Evolutionary conservation across 1,139 yeast genomes (phyloP).

Genomic region (Candida sp.): DNA sequence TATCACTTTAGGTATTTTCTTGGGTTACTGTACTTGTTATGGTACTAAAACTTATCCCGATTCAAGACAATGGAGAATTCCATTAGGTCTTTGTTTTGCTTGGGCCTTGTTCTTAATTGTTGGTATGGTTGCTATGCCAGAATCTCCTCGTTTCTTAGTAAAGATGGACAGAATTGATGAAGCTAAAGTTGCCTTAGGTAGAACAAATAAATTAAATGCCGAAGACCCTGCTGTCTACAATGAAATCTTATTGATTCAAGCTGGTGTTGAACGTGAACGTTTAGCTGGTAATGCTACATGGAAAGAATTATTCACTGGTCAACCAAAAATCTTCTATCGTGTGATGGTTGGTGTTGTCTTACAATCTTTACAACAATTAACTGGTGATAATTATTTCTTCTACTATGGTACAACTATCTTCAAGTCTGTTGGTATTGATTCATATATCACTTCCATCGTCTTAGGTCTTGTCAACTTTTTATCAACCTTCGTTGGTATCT

Average conservation of each 20-base stretch:
- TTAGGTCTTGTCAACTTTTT: constrained; percentile 77
- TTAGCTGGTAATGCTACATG: constrained; percentile 68
- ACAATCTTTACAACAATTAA: constrained; percentile 72
- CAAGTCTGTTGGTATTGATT: constrained; percentile 74
- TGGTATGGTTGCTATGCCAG: constrained; percentile 62
- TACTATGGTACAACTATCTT: constrained; percentile 79
- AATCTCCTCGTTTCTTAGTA: constrained; percentile 54
- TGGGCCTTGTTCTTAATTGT: constrained; percentile 50
- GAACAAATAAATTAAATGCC: constrained; percentile 56
- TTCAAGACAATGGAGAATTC: constrained; percentile 63
- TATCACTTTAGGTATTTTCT: constrained; percentile 65
- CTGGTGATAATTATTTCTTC: constrained; percentile 81
- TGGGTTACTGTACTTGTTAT: constrained; percentile 66
- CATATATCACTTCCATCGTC: constrained; percentile 74
- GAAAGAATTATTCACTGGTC: constrained; percentile 62
- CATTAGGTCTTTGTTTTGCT: constrained; percentile 58
- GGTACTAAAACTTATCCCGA: constrained; percentile 54
- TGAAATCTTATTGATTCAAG: constrained; percentile 59
- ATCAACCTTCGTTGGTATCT: constrained; percentile 68
- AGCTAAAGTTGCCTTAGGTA: constrained; percentile 53
- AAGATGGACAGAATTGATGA: constrained; percentile 36
- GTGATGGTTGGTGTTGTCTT: constrained; percentile 61
- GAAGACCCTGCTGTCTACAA: constrained; percentile 57
- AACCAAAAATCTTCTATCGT: constrained; percentile 66
- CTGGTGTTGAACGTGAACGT: constrained; percentile 62